A percentile compares a stretch with the other conserved stretches of the same genome.
These are phyloP conservation scores for Aspergillus latus DNA, from an alignment of 2,329 filamentous ascomycete genomes.

Conservation along the genomic window DNA sequence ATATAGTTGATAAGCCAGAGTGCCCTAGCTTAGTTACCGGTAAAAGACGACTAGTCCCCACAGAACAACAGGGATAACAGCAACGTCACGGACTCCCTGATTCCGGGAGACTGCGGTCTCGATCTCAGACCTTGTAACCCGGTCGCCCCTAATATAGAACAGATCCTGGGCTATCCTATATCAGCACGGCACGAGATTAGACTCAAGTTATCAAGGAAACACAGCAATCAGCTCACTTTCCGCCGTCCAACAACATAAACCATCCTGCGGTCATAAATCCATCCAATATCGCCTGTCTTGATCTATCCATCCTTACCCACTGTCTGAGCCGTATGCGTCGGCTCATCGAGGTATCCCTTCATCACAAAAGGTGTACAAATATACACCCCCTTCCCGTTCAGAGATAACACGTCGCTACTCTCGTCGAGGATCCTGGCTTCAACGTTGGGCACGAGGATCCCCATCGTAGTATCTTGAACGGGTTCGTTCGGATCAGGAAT, in stretches of 20 bases:
- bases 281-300: conserved; percentile 71
- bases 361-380: too few relatives aligned
- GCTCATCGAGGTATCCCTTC: conserved; percentile 73
- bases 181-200: background rate
- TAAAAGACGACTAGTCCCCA: conserved; percentile 17
- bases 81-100: conserved; percentile 51
- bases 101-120: conserved; percentile 49
- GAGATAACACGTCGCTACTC: too few relatives aligned
- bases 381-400: too few relatives aligned
- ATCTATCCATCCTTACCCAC: conserved; percentile 66
- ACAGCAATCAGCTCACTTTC: conserved; percentile 51
- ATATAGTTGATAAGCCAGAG: background rate
- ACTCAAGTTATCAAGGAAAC: too few relatives aligned
- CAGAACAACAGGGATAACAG: conserved; percentile 55
- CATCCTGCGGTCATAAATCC: conserved; percentile 56
- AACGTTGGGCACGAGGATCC: conserved; percentile 62
- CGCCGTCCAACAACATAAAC: conserved; percentile 71
- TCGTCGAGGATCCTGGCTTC: too few relatives aligned
- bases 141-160: conserved; percentile 62
- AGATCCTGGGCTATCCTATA: conserved; percentile 17
- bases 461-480: conserved; percentile 55
- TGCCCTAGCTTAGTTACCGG: too few relatives aligned
- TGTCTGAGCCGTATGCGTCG: conserved; percentile 64
- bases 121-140: conserved; percentile 62
- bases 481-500: conserved; percentile 54